Evolutionary conservation across 352 stramenopile genomes (phyloP).

Genomic region (Pythium sp.): DNA sequence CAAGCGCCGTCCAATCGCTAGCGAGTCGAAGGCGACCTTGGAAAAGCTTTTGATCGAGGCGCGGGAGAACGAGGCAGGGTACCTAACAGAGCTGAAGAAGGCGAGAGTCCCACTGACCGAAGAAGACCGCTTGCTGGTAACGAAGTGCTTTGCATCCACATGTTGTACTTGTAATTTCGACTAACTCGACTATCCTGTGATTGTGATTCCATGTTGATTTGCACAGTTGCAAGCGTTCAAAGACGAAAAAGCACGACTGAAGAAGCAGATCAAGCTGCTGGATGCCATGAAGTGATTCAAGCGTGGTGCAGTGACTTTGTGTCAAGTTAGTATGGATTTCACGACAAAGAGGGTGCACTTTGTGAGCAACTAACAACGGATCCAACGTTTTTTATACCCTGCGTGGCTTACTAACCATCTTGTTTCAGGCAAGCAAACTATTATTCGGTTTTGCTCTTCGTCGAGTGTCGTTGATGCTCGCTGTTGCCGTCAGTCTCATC

Average conservation of each 20-base stretch:
- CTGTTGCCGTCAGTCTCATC: conserved; percentile 8
- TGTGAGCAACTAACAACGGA: not conserved
- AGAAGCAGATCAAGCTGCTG: conserved; percentile 83
- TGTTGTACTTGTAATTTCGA: not conserved
- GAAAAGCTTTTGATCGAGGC: conserved; percentile 74
- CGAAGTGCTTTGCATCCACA: not conserved
- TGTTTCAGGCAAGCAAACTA: not conserved
- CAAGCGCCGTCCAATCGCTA: conserved; percentile 10
- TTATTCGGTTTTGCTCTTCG: conserved; percentile 45
- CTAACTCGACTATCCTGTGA: not conserved
- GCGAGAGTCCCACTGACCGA: conserved; percentile 36
- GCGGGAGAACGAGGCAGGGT: conserved; percentile 77
- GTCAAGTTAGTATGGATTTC: not conserved
- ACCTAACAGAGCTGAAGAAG: conserved; percentile 76
- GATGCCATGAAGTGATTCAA: conserved; percentile 54
- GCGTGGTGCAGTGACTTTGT: not conserved
- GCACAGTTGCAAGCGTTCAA: conserved; percentile 80
- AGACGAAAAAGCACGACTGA: conserved; percentile 80
- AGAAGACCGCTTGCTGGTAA: conserved; percentile 82
- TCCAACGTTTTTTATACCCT: not conserved
- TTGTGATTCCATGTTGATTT: not conserved
- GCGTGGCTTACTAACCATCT: not conserved
- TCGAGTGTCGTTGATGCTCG: not conserved
- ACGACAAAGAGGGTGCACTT: not conserved
- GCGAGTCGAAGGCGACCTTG: conserved; percentile 69